These are phyloP conservation scores for Alternaria panax DNA, from an alignment of 2,329 filamentous ascomycete genomes.

Conservation along the genomic window DNA sequence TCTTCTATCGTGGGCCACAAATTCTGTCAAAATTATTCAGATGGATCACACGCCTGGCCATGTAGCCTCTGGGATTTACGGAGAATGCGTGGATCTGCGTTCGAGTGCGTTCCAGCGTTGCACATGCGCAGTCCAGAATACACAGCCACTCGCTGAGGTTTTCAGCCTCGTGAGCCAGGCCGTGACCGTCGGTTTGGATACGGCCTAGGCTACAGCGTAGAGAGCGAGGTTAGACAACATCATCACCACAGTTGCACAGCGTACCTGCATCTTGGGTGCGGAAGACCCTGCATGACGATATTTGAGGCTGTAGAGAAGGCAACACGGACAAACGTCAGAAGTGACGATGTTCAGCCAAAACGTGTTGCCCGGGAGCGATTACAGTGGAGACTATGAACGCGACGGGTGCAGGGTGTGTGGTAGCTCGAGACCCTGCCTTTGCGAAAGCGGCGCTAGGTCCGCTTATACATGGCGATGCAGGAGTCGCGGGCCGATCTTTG, in stretches of 20 bases:
- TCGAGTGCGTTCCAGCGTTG: not conserved
- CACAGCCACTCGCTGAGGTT: not conserved
- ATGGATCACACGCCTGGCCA: not conserved
- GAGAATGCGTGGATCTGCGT: not conserved
- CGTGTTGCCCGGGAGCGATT: constrained; percentile 9
- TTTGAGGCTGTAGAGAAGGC: constrained; percentile 21
- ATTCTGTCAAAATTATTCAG: not conserved
- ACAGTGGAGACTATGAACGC: constrained; percentile 18
- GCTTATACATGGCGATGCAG: constrained; percentile 9
- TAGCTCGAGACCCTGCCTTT: constrained; percentile 25
- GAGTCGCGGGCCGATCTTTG: constrained; percentile 12
- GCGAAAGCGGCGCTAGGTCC: constrained; percentile 7
- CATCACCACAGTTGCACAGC: constrained; percentile 10
- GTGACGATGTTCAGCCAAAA: constrained; percentile 28
- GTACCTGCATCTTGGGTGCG: constrained; percentile 26
- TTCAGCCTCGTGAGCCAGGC: not conserved
- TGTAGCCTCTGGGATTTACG: not conserved
- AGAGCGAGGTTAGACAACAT: constrained; percentile 12
- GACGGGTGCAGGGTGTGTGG: constrained; percentile 24
- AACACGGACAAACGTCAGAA: constrained; percentile 26
- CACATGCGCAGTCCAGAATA: not conserved
- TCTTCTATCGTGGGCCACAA: not conserved
- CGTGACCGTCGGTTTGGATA: not conserved
- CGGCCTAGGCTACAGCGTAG: not conserved
- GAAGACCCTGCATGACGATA: constrained; percentile 7